Evolutionary conservation across 257 asterid genomes (phyloP), one percentile per base, ranked within the genome.

Genomic region (Fraxinus americana): DNA sequence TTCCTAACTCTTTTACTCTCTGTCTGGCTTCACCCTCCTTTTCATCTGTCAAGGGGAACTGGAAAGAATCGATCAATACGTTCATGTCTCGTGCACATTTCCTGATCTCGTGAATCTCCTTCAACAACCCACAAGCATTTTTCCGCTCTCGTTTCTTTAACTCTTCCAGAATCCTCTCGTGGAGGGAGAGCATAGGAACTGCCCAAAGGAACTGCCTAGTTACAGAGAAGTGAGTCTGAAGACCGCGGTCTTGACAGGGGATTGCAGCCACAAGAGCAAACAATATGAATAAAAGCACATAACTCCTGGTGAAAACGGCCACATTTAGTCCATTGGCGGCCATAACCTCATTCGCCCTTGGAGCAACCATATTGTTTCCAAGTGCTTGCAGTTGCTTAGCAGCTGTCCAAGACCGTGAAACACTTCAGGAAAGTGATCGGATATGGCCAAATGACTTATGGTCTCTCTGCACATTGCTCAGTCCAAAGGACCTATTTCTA

Each of bases 181-280:
- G 83, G 57, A 82, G 83, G 65, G 80, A 25, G 72, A 70, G 66
- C 39, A 82, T 3, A 1, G 86, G 83, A 41, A 30, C 71, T 10
- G 73, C 80, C 86, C 86, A 79, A 10, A 48, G 4, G 50, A 65
- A 75, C 54, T 82, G 86, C 69, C 74, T 72, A 30, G 67, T 76
- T 34, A 74, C 65, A 13, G 68, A 50, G 48, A 82, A 79, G 70
- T 82, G 83, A 0, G 68, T 70, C 8, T 82, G 83, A 41, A 82
- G 83, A 52, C 83, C 83, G 21, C 83, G 83, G 67, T 82, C 86
- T 43, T 82, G 86, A 70, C 86, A 82, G 3, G 86, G 86, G n/a
- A 82, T 82, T 25, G 86, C 83, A 21, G 86, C 86, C 1, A 82
- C 86, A 1, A 82, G 83, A 4, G 83, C 77, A 83, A 83, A 82